Evolutionary conservation across 208 protist species (phyloP).

Genomic region (Herpetomonas tarakana): DNA sequence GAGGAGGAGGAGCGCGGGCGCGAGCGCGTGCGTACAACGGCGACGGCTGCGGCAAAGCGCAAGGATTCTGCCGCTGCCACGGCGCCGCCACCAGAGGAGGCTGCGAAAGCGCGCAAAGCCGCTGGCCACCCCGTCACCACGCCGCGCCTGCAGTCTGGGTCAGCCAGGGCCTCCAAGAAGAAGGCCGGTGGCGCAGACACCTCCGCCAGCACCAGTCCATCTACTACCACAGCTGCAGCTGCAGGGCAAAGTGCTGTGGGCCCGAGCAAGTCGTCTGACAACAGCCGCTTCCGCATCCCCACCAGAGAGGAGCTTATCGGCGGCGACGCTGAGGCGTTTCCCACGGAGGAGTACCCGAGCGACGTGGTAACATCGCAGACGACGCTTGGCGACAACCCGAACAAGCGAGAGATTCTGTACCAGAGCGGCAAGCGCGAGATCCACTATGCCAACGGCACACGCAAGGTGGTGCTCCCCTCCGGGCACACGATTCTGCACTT

Average conservation of each 20-base stretch:
- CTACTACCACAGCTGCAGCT: conserved; percentile 24
- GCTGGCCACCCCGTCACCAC: conserved; percentile 54
- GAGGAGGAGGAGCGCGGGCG: conserved; percentile 7
- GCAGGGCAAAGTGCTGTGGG: too few species aligned
- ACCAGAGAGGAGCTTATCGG: conserved; percentile 63
- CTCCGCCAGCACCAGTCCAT: conserved; percentile 9
- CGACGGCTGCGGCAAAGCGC: conserved; percentile 4
- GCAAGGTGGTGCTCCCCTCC: conserved; percentile 84
- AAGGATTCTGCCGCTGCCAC: not conserved
- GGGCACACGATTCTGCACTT: conserved; percentile 86
- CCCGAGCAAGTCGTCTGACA: too few species aligned
- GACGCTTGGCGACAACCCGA: conserved; percentile 72
- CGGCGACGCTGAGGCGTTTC: conserved; percentile 51
- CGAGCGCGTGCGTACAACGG: conserved; percentile 2
- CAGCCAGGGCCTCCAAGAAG: conserved; percentile 12
- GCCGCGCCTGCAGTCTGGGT: conserved; percentile 26
- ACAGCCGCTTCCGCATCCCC: conserved; percentile 27
- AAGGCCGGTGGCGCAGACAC: conserved; percentile 8
- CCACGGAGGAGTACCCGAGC: conserved; percentile 48
- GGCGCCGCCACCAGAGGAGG: conserved; percentile 14
- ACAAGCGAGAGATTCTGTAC: conserved; percentile 87
- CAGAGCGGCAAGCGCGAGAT: conserved; percentile 89
- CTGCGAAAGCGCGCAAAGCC: conserved; percentile 28
- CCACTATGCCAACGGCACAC: conserved; percentile 90
- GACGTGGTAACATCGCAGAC: conserved; percentile 77